Conservation (phyloP, 2,329 filamentous ascomycete genomes). For the Colletotrichum navitas region DNA sequence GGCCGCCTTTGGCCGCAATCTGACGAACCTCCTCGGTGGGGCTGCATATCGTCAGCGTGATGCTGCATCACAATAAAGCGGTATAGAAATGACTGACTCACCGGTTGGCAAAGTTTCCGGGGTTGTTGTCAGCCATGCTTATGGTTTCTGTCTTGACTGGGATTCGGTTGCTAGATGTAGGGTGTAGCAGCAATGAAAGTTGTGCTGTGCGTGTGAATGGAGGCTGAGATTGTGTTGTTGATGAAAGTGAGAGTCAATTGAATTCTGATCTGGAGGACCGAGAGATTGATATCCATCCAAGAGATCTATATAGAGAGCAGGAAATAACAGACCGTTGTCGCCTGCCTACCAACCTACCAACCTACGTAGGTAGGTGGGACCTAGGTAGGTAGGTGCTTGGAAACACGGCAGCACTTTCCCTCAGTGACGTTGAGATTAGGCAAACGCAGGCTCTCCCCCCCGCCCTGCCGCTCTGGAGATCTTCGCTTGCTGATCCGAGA, state of each 20-base stretch:
- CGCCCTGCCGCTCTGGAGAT: conserved; percentile 24
- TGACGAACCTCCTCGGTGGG: conserved; percentile 34
- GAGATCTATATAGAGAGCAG: neutral
- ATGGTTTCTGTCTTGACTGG: neutral
- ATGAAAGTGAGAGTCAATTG: neutral
- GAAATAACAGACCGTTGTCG: neutral
- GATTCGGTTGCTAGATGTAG: neutral
- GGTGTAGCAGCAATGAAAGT: neutral
- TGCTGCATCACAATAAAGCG: neutral
- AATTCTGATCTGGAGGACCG: neutral
- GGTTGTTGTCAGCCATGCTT: conserved; percentile 49
- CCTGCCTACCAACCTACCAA: neutral
- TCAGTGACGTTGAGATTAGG: conserved; percentile 20
- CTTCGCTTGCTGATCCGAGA: conserved; percentile 9
- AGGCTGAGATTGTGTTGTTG: neutral
- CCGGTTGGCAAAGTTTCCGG: conserved; percentile 45
- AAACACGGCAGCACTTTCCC: neutral
- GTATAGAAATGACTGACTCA: conserved; percentile 52
- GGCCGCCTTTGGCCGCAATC: conserved; percentile 58
- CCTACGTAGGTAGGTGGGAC: too few relatives aligned
- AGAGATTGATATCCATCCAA: conserved; percentile 12
- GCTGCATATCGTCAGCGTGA: neutral
- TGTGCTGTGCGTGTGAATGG: neutral
- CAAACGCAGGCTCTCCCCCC: conserved; percentile 15
- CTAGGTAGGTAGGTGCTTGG: neutral